These are phyloP conservation scores for Moesziomyces parantarcticus DNA, from an alignment of 1,284 basidiomycete species.

Conservation along the genomic window DNA sequence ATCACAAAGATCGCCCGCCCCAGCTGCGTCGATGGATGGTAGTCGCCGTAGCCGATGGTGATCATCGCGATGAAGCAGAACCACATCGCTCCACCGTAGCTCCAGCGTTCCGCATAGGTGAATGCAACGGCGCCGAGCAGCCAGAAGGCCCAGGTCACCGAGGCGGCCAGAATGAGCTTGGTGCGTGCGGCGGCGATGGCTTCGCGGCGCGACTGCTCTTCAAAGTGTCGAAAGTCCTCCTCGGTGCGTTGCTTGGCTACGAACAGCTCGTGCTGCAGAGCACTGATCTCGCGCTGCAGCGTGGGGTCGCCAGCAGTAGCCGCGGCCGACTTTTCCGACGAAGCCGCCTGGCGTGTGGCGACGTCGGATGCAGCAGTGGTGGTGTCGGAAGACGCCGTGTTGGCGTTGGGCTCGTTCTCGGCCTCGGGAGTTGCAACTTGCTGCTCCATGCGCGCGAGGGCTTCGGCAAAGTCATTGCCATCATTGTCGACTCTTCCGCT, in stretches of 20 bases:
- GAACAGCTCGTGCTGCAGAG: constrained; percentile 23
- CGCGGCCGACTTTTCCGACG: neutral
- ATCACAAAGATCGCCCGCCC: constrained; percentile 82
- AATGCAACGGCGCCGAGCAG: constrained; percentile 74
- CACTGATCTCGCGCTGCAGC: constrained; percentile 27
- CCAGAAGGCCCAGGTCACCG: constrained; percentile 71
- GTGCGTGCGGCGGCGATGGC: constrained; percentile 18
- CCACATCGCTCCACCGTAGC: constrained; percentile 72
- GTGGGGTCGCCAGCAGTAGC: constrained; percentile 28
- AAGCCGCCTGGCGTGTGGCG: neutral
- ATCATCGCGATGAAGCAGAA: constrained; percentile 74
- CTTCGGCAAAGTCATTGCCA: constrained; percentile 26
- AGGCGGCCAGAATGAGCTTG: constrained; percentile 24
- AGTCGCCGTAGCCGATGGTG: constrained; percentile 61
- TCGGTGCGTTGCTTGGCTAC: constrained; percentile 20
- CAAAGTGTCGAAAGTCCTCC: constrained; percentile 28
- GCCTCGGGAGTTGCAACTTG: constrained; percentile 3
- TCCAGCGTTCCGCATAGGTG: constrained; percentile 72
- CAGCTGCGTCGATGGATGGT: constrained; percentile 65
- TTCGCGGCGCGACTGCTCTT: constrained; percentile 27
- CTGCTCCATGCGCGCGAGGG: constrained; percentile 26
- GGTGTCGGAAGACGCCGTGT: neutral
- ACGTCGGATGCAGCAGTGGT: neutral
- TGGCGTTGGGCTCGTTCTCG: neutral
- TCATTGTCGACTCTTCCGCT: neutral